These are phyloP conservation scores for Talaromyces islandicus DNA, from an alignment of 2,329 filamentous ascomycete genomes.

Conservation along the genomic window DNA sequence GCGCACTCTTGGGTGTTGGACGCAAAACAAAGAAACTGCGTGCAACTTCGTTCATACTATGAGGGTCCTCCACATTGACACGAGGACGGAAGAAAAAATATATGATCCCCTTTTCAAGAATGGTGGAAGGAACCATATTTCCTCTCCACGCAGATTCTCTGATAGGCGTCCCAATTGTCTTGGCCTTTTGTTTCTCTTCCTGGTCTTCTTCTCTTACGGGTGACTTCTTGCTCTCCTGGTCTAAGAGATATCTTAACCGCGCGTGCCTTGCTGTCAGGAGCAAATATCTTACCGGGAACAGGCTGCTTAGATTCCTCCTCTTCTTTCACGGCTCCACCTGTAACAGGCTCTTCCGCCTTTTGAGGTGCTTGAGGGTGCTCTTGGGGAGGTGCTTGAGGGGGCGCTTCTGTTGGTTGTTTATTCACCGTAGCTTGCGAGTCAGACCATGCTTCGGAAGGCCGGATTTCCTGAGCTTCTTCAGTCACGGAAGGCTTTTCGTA, in stretches of 20 bases:
- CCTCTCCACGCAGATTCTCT: slow-evolving; percentile 47
- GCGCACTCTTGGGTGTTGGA: slow-evolving; percentile 64
- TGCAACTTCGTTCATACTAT: slow-evolving; percentile 64
- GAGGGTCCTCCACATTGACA: slow-evolving; percentile 65
- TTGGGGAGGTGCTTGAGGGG: background rate
- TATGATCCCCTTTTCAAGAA: slow-evolving; percentile 81
- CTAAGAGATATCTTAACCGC: slow-evolving; percentile 1
- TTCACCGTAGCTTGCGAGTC: slow-evolving; percentile 9
- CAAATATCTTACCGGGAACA: slow-evolving; percentile 5
- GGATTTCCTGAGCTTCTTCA: slow-evolving; percentile 15
- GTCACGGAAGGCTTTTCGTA: slow-evolving; percentile 13
- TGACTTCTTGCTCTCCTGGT: slow-evolving; percentile 12
- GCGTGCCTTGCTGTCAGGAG: background rate
- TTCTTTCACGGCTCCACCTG: slow-evolving; percentile 1
- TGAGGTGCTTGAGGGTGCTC: slow-evolving; percentile 7
- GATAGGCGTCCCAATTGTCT: slow-evolving; percentile 35
- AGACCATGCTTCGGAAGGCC: slow-evolving; percentile 20
- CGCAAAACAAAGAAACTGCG: slow-evolving; percentile 75
- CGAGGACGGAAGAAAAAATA: slow-evolving; percentile 85
- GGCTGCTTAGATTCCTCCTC: slow-evolving; percentile 12
- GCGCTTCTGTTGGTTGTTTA: slow-evolving; percentile 7
- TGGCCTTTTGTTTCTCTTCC: slow-evolving; percentile 9
- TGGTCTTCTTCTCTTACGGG: background rate
- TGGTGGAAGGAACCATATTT: slow-evolving; percentile 50
- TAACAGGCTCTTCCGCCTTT: slow-evolving; percentile 17